A percentile compares a stretch with the other conserved stretches of the same genome.
These are phyloP conservation scores for Epichloe aotearoae DNA, from an alignment of 2,329 filamentous ascomycete species.

Conservation along the genomic window DNA sequence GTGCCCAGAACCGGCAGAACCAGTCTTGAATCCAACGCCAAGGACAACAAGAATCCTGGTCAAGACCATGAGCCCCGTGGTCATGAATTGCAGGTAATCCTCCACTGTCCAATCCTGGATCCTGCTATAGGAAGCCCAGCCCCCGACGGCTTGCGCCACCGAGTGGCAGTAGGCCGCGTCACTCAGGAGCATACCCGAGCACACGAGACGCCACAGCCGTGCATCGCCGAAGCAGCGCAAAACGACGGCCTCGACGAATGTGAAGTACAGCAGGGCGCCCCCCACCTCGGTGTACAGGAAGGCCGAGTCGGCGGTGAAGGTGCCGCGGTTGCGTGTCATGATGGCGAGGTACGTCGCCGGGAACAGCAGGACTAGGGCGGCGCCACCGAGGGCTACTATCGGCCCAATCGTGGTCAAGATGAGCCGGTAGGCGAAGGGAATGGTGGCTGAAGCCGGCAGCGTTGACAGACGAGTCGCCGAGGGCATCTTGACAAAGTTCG, in stretches of 20 bases:
- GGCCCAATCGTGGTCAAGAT: slow-evolving; percentile 22
- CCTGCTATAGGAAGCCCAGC: slow-evolving; percentile 15
- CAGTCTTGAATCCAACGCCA: slow-evolving; percentile 13
- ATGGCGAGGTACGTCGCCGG: slow-evolving; percentile 16
- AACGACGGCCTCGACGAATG: slow-evolving; percentile 23
- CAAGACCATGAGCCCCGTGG: slow-evolving; percentile 16
- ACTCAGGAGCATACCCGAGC: slow-evolving; percentile 23
- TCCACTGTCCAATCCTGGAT: slow-evolving; percentile 16
- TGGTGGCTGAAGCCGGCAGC: slow-evolving; percentile 8
- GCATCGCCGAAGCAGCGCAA: slow-evolving; percentile 20
- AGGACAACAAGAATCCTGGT: slow-evolving; percentile 17
- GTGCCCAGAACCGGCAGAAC: background rate
- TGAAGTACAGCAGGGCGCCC: slow-evolving; percentile 19
- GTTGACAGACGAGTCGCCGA: background rate
- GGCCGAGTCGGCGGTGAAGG: slow-evolving; percentile 10
- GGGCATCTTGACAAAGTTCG: background rate
- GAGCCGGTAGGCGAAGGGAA: slow-evolving; percentile 20
- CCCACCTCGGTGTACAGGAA: slow-evolving; percentile 11
- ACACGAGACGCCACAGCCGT: slow-evolving; percentile 22
- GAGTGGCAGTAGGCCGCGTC: slow-evolving; percentile 18
- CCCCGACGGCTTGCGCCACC: slow-evolving; percentile 20
- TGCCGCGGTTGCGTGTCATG: slow-evolving; percentile 15
- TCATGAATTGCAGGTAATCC: slow-evolving; percentile 15
- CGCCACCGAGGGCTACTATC: slow-evolving; percentile 19
- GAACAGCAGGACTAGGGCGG: slow-evolving; percentile 14